These are phyloP conservation scores for Trapa bicornis DNA, from an alignment of 345 rosid species.

Conservation along the genomic window DNA sequence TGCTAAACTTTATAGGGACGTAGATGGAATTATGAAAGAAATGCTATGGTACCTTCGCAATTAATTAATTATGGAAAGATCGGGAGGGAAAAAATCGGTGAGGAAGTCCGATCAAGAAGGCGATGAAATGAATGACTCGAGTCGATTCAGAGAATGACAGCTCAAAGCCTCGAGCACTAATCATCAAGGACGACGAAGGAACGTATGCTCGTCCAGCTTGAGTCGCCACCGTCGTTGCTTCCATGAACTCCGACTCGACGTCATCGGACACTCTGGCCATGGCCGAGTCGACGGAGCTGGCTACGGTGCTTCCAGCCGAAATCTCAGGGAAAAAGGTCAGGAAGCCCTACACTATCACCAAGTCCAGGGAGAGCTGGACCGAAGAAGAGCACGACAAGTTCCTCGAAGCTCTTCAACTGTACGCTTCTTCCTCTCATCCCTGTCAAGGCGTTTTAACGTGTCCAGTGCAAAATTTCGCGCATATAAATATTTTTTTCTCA, in stretches of 20 bases:
- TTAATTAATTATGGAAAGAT: neutral
- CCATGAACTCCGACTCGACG: slow-evolving; percentile 26
- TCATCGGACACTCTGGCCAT: slow-evolving; percentile 32
- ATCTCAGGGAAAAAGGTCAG: slow-evolving; percentile 59
- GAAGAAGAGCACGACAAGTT: slow-evolving; percentile 98
- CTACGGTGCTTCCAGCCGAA: slow-evolving; percentile 21
- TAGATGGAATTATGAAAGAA: neutral
- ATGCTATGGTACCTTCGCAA: neutral
- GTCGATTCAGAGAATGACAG: neutral
- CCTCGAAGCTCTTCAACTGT: slow-evolving; percentile 96
- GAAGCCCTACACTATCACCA: slow-evolving; percentile 96
- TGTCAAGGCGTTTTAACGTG: neutral
- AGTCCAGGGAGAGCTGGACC: slow-evolving; percentile 97
- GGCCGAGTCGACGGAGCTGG: slow-evolving; percentile 25
- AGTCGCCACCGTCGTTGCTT: slow-evolving; percentile 4
- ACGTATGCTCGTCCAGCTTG: slow-evolving; percentile 5
- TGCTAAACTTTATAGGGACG: neutral
- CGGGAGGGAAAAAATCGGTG: slow-evolving; percentile 17
- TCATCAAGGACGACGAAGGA: neutral
- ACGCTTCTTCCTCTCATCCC: slow-evolving; percentile 6
- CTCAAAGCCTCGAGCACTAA: slow-evolving; percentile 5
- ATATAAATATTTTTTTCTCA: too few species aligned
- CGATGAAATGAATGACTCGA: slow-evolving; percentile 37
- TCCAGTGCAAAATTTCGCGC: too few species aligned
- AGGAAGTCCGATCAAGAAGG: slow-evolving; percentile 9